These are phyloP conservation scores for Candida buenavistaensis DNA, from an alignment of 1,139 yeast genomes.

Conservation along the genomic window DNA sequence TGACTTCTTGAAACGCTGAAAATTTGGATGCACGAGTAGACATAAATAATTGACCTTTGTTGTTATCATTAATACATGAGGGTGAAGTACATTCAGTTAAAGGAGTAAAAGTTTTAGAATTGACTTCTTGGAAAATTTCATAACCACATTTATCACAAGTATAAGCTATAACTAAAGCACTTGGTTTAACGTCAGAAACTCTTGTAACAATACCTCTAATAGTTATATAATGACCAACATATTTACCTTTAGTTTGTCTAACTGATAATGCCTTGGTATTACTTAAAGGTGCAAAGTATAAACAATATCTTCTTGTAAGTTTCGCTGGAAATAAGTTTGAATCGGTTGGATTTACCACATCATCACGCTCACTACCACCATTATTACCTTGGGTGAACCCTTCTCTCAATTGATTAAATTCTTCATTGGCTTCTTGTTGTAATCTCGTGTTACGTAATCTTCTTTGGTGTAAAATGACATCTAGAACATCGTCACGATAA, in stretches of 20 bases:
- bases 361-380: constrained; percentile 3
- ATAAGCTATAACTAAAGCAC: constrained; percentile 87
- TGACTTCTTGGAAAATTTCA: constrained; percentile 95
- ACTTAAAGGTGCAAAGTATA: constrained; percentile 79
- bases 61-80: constrained; percentile 74
- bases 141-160: constrained; percentile 97
- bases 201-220: constrained; percentile 94
- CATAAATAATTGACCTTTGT: constrained; percentile 88
- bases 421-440: constrained; percentile 65
- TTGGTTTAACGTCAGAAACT: constrained; percentile 94
- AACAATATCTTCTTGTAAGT: constrained; percentile 79
- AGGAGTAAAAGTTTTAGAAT: constrained; percentile 81
- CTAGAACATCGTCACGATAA: constrained; percentile 87
- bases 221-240: constrained; percentile 84
- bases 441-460: constrained; percentile 75
- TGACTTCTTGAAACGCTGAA: constrained; percentile 91
- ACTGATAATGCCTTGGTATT: constrained; percentile 67
- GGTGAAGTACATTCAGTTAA: constrained; percentile 81
- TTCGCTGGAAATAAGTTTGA: constrained; percentile 70
- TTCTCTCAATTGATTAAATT: constrained; percentile 39
- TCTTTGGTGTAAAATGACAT: constrained; percentile 89
- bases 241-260: constrained; percentile 82
- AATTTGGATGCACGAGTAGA: constrained; percentile 96
- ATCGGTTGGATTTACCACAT: constrained; percentile 19
- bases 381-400: constrained; percentile 26